Conservation (phyloP, 371 early-diverging fungal genomes). For the Mucor mucedo region DNA sequence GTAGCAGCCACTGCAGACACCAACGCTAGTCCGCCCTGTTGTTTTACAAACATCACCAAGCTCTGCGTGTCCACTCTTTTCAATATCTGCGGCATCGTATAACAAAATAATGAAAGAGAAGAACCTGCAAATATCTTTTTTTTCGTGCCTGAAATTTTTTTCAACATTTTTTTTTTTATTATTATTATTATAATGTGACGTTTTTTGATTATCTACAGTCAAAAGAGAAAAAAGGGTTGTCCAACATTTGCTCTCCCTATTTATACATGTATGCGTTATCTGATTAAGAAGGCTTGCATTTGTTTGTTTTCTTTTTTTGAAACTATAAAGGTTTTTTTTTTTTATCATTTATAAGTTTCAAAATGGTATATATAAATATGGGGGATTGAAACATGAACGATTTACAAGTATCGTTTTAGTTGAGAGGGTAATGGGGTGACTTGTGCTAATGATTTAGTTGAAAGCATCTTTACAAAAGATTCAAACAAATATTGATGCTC, state of each 20-base stretch:
- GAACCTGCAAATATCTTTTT: conserved; percentile 20
- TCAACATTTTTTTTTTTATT: conserved; percentile 11
- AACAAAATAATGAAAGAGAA: conserved; percentile 19
- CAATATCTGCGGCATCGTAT: conserved; percentile 13
- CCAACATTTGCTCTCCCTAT: too few species aligned
- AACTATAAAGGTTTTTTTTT: too few species aligned
- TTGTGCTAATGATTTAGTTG: conserved; percentile 42
- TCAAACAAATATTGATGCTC: conserved; percentile 55
- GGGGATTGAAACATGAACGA: neutral
- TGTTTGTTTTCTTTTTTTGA: conserved; percentile 3
- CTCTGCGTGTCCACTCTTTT: conserved; percentile 5
- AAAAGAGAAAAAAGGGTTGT: neutral
- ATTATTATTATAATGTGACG: conserved; percentile 5
- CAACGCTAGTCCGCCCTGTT: conserved; percentile 3
- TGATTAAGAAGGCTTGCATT: neutral
- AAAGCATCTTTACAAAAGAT: conserved; percentile 55
- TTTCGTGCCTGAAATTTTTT: conserved; percentile 19
- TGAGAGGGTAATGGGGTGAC: conserved; percentile 64
- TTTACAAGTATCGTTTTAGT: conserved; percentile 30
- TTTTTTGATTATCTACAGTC: neutral
- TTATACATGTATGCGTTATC: too few species aligned
- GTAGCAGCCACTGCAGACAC: conserved; percentile 11
- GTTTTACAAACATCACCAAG: neutral
- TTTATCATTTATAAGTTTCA: neutral
- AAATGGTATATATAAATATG: neutral